These are phyloP conservation scores for Pichia sp. DNA, from an alignment of 1,139 yeast genomes.

Conservation along the genomic window DNA sequence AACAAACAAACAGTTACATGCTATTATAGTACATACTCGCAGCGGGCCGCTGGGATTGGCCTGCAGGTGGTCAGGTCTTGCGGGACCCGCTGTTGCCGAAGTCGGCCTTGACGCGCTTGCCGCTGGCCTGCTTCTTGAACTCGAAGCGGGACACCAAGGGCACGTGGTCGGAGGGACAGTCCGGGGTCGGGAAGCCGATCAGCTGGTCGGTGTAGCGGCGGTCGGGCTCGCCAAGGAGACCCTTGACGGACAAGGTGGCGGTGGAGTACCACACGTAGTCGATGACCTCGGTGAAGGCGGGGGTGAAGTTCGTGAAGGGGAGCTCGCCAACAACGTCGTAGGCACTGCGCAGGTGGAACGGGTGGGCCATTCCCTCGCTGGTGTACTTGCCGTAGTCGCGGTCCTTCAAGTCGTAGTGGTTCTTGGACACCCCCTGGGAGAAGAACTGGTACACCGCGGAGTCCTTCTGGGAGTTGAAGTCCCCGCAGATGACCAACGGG, in stretches of 20 bases:
- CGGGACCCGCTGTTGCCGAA: constrained; percentile 42
- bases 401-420: constrained; percentile 78
- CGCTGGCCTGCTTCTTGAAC: constrained; percentile 49
- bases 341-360: constrained; percentile 77
- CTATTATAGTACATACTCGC: neutral
- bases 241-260: constrained; percentile 70
- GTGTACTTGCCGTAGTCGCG: constrained; percentile 91
- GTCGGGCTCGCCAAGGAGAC: constrained; percentile 82
- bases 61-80: constrained; percentile 35
- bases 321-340: constrained; percentile 82
- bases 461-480: constrained; percentile 81
- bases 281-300: constrained; percentile 86
- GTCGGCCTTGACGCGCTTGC: constrained; percentile 49
- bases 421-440: constrained; percentile 68
- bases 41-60: neutral
- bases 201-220: constrained; percentile 67
- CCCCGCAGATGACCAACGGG: constrained; percentile 87
- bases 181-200: constrained; percentile 91
- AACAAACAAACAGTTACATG: neutral
- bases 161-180: constrained; percentile 92
- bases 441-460: constrained; percentile 92
- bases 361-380: constrained; percentile 81
- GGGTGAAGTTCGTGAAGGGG: constrained; percentile 92
- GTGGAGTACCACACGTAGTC: constrained; percentile 96
- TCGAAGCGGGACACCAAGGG: constrained; percentile 77